Base-by-base conservation (phyloP, 441 rosid species). In the Mallotus repandus region DNA sequence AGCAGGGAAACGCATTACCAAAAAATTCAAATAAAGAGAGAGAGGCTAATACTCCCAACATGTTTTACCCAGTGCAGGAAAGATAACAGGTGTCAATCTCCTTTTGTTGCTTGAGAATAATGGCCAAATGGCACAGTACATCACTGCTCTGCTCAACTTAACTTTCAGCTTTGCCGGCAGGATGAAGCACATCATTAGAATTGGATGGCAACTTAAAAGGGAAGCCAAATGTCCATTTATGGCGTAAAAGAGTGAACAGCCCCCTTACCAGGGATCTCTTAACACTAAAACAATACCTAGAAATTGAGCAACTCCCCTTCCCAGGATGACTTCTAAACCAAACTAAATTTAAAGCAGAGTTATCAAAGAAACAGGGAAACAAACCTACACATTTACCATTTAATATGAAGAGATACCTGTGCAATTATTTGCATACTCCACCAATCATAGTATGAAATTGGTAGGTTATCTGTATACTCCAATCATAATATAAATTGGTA, bases 41-140 rank as follows among this genome's bases (percentile, higher is more conserved):
- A 84, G 85, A 84, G 76, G 82, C 84, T 74, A 81, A 70, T 89
- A 94, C 96, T 87, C 93, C 91, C 86, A 9, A 84, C 68, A 62
- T 78, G 57, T 82, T 84, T 86, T 82, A 86, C 91, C 91, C 76
- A 77, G 80, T 71, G 78, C 78, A 76, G 79, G 78, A 81, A 84
- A 79, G 80, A 81, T 79, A 77, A 83, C 68, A 81, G 83, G 74
- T 62, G 78, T 76, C 84, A 72, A 72, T 78, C 89, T 80, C 86
- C 89, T 83, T 82, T 82, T 70, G 84, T 80, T 62, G 89, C 89
- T 86, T 16, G 82, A 84, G 81, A 81, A 77, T 84, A 84, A 79
- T 76, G 83, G 79, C 81, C 78, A 82, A 79, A 81, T 66, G 87
- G 82, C 80, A 76, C 75, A 83, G 76, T 78, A 80, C 74, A 82